Conservation (phyloP, 2,329 filamentous ascomycete genomes). For the Fusarium robinianum region DNA sequence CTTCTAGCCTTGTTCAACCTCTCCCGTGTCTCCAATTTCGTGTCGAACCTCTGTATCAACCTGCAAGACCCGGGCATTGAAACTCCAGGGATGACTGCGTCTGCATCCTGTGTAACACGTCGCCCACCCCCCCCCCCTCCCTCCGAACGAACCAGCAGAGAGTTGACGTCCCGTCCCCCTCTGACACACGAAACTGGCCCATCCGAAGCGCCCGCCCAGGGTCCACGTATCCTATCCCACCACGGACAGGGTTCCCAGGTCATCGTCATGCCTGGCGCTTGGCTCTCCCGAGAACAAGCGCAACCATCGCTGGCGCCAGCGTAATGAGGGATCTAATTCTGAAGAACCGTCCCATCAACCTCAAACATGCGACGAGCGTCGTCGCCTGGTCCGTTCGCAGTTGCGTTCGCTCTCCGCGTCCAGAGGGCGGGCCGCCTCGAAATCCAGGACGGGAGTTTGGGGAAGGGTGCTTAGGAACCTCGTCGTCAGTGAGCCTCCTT, state of each 20-base stretch:
- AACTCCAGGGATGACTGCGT: constrained; percentile 9
- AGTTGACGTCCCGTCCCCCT: constrained; percentile 14
- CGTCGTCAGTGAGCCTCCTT: too few species aligned
- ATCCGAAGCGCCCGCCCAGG: constrained; percentile 12
- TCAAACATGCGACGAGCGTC: constrained; percentile 50
- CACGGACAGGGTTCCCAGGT: constrained; percentile 26
- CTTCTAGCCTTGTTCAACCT: too few species aligned
- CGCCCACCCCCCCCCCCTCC: too few species aligned
- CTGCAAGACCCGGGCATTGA: constrained; percentile 15
- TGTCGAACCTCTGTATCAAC: constrained; percentile 3
- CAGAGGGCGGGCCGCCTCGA: constrained; percentile 1
- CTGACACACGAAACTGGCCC: constrained; percentile 30
- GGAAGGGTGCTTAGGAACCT: too few species aligned
- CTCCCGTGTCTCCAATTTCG: too few species aligned
- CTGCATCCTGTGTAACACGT: constrained; percentile 13
- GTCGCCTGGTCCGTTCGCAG: constrained; percentile 30
- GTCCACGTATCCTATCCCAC: constrained; percentile 18
- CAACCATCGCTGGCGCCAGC: constrained; percentile 16
- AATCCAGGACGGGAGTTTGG: too few species aligned
- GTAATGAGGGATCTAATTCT: constrained; percentile 21
- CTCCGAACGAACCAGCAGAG: constrained; percentile 2
- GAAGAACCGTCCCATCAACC: constrained; percentile 51
- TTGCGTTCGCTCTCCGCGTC: constrained; percentile 6
- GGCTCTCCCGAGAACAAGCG: constrained; percentile 9
- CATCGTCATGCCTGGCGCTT: constrained; percentile 15